phyloP scores from a whole-genome alignment of 495 filamentous ascomycete species.

The Hypoxylon fuscum region DNA sequence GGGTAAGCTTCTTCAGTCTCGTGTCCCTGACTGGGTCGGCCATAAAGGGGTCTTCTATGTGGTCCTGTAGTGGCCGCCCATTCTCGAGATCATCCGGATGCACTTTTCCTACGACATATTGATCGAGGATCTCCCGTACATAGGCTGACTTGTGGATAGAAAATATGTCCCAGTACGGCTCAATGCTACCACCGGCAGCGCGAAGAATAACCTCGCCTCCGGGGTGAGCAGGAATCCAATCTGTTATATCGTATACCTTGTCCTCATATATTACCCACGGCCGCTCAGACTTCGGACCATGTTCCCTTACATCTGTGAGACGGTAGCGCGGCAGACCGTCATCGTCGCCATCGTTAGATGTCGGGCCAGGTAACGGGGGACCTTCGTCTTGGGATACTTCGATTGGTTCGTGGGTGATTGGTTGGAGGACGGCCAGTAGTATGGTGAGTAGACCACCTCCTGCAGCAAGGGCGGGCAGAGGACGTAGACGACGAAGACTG shows the following conservation, averaged over 20 bases:
- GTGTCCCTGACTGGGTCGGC: conserved; percentile 61
- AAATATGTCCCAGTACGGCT: conserved; percentile 72
- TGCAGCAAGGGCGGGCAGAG: conserved; percentile 36
- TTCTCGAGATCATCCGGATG: conserved; percentile 61
- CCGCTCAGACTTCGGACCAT: conserved; percentile 53
- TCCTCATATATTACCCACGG: conserved; percentile 63
- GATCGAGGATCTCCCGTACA: conserved; percentile 65
- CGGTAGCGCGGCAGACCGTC: conserved; percentile 56
- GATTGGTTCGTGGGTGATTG: conserved; percentile 29
- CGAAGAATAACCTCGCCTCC: conserved; percentile 69
- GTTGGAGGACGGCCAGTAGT: conserved; percentile 37
- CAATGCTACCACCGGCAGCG: conserved; percentile 64
- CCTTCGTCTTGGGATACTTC: conserved; percentile 14
- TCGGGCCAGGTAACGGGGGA: conserved; percentile 8
- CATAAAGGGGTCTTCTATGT: conserved; percentile 65
- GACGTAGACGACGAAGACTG: conserved; percentile 23
- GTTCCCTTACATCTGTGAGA: conserved; percentile 57
- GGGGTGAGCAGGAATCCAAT: conserved; percentile 66
- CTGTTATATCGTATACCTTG: conserved; percentile 68
- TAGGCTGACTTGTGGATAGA: conserved; percentile 66
- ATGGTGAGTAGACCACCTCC: conserved; percentile 39
- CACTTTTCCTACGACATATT: conserved; percentile 63
- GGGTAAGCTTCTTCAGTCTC: conserved; percentile 55
- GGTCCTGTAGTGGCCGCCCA: conserved; percentile 52
- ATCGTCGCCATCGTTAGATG: conserved; percentile 37